phyloP scores from a whole-genome alignment of 1,284 basidiomycete species.

The Exsudoporus floridanus region DNA sequence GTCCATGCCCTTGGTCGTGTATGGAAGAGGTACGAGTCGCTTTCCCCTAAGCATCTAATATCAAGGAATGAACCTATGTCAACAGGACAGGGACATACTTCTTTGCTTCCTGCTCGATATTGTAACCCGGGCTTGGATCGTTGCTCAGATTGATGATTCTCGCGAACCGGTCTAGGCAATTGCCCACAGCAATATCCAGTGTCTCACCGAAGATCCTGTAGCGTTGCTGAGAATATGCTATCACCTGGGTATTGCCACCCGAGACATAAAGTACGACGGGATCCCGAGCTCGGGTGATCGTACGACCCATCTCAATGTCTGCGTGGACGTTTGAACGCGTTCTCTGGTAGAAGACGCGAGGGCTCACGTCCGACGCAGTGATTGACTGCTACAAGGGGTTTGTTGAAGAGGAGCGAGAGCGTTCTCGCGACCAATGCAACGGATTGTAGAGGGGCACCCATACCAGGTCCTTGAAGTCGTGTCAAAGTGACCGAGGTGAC shows the following conservation, averaged over 20 bases:
- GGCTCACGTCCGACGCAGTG: conserved; percentile 95
- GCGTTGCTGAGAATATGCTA: conserved; percentile 95
- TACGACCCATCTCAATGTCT: conserved; percentile 99
- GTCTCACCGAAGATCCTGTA: conserved; percentile 99
- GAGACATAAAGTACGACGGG: conserved; percentile 99
- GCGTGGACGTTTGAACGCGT: conserved; percentile 5
- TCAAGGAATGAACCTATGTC: background rate
- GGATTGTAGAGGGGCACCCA: conserved; percentile 96
- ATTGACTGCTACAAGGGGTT: conserved; percentile 95
- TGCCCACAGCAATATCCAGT: conserved; percentile 97
- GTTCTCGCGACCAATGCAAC: conserved; percentile 96
- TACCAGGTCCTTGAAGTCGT: conserved; percentile 78
- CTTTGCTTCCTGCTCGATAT: conserved; percentile 96
- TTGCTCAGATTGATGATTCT: conserved; percentile 95
- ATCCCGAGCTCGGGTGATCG: conserved; percentile 92
- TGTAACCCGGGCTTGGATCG: conserved; percentile 97
- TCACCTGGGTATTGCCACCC: conserved; percentile 98
- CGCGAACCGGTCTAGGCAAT: conserved; percentile 97
- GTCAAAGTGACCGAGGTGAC: background rate
- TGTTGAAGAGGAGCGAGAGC: conserved; percentile 82
- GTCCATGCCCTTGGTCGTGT: conserved; percentile 99
- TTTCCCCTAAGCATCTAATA: conserved; percentile 52
- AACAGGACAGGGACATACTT: conserved; percentile 49
- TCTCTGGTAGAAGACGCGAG: background rate
- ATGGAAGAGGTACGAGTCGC: conserved; percentile 82